Percentiles rank a stretch among this genome's conserved stretches.
Evolutionary conservation across 1,139 yeast genomes (phyloP).

Genomic region (Candida mesenterica): DNA sequence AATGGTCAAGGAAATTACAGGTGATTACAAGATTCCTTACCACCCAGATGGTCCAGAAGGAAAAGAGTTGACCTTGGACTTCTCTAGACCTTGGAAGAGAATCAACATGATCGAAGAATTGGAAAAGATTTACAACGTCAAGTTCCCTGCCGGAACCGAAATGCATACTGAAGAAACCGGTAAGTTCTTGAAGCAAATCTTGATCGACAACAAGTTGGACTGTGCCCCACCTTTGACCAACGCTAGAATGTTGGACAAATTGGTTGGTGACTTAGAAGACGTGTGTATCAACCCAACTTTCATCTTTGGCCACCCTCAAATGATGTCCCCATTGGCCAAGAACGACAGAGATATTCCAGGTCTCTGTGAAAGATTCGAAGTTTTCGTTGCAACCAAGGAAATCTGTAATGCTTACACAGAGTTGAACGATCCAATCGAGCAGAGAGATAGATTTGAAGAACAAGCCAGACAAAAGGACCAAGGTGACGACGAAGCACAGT

Average conservation of each 20-base stretch:
- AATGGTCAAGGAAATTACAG: slow-evolving; percentile 95
- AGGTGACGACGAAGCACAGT: slow-evolving; percentile 99
- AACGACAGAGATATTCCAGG: slow-evolving; percentile 91
- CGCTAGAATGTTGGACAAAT: slow-evolving; percentile 97
- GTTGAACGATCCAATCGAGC: slow-evolving; percentile 98
- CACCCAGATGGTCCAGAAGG: slow-evolving; percentile 92
- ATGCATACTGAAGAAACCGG: slow-evolving; percentile 94
- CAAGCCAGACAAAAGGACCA: slow-evolving; percentile 98
- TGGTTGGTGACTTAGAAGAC: slow-evolving; percentile 94
- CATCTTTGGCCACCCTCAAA: slow-evolving; percentile 97
- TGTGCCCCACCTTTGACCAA: slow-evolving; percentile 97
- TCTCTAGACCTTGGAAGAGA: slow-evolving; percentile 98
- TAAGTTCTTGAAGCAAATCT: slow-evolving; percentile 77
- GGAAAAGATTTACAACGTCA: slow-evolving; percentile 81
- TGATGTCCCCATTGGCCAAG: slow-evolving; percentile 99
- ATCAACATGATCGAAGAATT: slow-evolving; percentile 94
- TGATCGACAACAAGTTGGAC: slow-evolving; percentile 78
- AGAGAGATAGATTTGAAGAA: slow-evolving; percentile 95
- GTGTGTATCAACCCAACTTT: slow-evolving; percentile 94
- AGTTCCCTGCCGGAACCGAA: slow-evolving; percentile 94
- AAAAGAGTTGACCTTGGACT: slow-evolving; percentile 76
- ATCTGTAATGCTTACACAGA: slow-evolving; percentile 98
- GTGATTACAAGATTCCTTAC: slow-evolving; percentile 78
- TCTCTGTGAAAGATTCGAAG: slow-evolving; percentile 97
- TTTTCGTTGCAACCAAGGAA: slow-evolving; percentile 97